Conservation (phyloP, 176 grass and related monocot species). For the Avena eriantha region DNA sequence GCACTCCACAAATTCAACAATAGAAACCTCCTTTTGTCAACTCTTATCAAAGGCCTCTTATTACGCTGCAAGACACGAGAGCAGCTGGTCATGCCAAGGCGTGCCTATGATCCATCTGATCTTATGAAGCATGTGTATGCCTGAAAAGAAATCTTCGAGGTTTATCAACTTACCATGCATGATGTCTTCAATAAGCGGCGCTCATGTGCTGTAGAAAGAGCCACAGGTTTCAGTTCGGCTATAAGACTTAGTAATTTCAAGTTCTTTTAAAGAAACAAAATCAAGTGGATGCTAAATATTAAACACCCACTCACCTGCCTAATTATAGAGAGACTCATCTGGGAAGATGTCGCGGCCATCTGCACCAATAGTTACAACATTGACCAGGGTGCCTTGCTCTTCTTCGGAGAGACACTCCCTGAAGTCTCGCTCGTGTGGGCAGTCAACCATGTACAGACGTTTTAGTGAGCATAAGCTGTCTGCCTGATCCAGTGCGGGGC, state of each 20-base stretch:
- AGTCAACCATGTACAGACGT: slow-evolving; percentile 22
- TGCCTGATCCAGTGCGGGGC: not conserved
- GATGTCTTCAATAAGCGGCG: too few species aligned
- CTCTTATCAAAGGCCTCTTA: too few species aligned
- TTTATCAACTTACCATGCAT: too few species aligned
- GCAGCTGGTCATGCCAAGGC: not conserved
- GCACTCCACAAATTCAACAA: too few species aligned
- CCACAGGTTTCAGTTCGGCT: not conserved
- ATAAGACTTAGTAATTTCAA: not conserved
- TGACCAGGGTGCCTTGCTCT: not conserved
- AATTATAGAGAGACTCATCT: slow-evolving; percentile 9
- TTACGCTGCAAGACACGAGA: too few species aligned
- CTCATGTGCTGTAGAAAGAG: not conserved
- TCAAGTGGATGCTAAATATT: not conserved
- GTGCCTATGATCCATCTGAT: not conserved
- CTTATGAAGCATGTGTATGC: too few species aligned
- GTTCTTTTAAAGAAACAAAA: too few species aligned
- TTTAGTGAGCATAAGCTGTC: not conserved
- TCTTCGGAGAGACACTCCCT: not conserved
- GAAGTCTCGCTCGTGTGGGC: not conserved
- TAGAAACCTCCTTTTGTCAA: too few species aligned
- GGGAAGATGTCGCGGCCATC: not conserved
- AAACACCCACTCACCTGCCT: not conserved
- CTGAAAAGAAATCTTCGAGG: too few species aligned
- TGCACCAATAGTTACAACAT: not conserved